These are phyloP conservation scores for Craspedostauros australis DNA, from an alignment of 108 stramenopile genomes.

Conservation along the genomic window DNA sequence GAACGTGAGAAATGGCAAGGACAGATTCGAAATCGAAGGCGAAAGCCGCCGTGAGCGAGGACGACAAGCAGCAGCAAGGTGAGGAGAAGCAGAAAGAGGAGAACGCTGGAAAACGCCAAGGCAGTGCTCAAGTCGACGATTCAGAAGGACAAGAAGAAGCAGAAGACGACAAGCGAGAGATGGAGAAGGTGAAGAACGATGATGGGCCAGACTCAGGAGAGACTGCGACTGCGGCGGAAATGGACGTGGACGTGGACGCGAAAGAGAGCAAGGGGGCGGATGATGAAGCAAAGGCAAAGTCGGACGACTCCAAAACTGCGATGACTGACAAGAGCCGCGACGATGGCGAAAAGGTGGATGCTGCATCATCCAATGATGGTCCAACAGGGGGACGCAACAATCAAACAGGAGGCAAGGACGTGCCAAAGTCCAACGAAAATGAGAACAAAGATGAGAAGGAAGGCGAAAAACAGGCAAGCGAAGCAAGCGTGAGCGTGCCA, in stretches of 20 bases:
- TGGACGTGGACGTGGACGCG: not conserved
- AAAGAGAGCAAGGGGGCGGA: not conserved
- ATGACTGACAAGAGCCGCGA: no score
- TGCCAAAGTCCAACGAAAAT: no score
- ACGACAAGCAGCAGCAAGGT: not conserved
- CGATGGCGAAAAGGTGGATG: no score
- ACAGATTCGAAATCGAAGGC: not conserved
- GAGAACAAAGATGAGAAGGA: no score
- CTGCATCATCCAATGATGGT: no score
- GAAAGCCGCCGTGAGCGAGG: not conserved
- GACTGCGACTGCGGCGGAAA: not conserved
- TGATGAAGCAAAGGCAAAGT: not conserved
- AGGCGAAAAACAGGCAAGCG: no score
- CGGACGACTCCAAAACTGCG: no score
- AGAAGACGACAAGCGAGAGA: not conserved
- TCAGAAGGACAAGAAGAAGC: constrained; percentile 3
- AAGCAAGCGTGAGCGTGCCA: no score
- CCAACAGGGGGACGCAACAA: no score
- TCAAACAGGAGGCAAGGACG: no score
- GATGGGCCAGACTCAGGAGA: not conserved
- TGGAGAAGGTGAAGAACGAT: not conserved
- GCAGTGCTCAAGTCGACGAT: not conserved
- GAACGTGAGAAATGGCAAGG: not conserved
- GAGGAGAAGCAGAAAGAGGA: constrained; percentile 7
- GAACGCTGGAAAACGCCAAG: constrained; percentile 13